Percentiles rank a stretch among this genome's conserved stretches.
phyloP scores from a whole-genome alignment of 1,139 yeast genomes.

The Geotrichum cucujoidarum region DNA sequence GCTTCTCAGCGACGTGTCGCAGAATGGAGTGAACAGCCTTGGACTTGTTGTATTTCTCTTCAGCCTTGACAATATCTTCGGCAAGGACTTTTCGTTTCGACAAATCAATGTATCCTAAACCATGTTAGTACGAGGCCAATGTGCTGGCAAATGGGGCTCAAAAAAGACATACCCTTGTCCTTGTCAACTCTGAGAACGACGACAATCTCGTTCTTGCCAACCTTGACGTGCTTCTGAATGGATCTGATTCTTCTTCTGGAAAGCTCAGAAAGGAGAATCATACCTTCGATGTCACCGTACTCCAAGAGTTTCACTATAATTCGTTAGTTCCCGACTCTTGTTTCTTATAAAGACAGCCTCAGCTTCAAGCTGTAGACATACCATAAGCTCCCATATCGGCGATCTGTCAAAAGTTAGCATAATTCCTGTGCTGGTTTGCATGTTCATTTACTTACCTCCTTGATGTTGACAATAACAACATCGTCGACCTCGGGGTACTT shows the following conservation, averaged over 20 bases:
- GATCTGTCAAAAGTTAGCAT: slow-evolving; percentile 23
- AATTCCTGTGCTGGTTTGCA: neutral
- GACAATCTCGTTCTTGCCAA: slow-evolving; percentile 97
- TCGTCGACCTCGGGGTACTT: slow-evolving; percentile 98
- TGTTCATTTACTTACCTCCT: slow-evolving; percentile 66
- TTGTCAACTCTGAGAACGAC: slow-evolving; percentile 98
- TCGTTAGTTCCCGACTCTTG: slow-evolving; percentile 8
- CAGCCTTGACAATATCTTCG: slow-evolving; percentile 95
- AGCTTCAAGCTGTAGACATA: slow-evolving; percentile 8
- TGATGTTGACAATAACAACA: slow-evolving; percentile 97
- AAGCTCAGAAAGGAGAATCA: slow-evolving; percentile 92
- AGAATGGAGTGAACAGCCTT: slow-evolving; percentile 96
- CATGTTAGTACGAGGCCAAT: no score
- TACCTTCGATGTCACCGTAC: slow-evolving; percentile 97
- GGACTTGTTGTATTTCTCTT: slow-evolving; percentile 93
- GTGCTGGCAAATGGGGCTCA: no score
- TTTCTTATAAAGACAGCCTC: neutral
- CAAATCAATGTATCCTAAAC: slow-evolving; percentile 69
- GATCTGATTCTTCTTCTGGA: slow-evolving; percentile 98
- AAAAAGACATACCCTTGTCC: slow-evolving; percentile 64
- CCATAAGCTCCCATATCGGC: slow-evolving; percentile 36
- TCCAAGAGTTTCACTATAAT: slow-evolving; percentile 73
- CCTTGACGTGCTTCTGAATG: slow-evolving; percentile 93
- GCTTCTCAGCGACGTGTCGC: slow-evolving; percentile 95
- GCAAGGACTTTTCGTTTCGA: slow-evolving; percentile 98